Percentiles rank a stretch among this genome's conserved stretches.
phyloP scores from a whole-genome alignment of 352 stramenopile species.

The Ophiocytium majus region DNA sequence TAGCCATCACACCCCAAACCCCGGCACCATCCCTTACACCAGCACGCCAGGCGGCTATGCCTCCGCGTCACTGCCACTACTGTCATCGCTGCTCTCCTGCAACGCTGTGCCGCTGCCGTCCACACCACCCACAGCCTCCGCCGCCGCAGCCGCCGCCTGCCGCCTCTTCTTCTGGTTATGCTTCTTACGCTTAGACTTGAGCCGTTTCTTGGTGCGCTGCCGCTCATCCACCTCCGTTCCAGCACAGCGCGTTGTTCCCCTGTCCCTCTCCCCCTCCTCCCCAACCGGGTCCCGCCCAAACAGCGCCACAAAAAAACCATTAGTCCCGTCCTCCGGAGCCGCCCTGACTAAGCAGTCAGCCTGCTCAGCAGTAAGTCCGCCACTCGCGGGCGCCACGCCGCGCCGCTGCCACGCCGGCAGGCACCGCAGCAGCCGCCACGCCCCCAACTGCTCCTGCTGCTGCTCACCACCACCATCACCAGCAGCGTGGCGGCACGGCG shows the following conservation, averaged over 20 bases:
- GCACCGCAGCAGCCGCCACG: constrained; percentile 71
- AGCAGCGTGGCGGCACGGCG: constrained; percentile 13
- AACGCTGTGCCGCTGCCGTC: no score
- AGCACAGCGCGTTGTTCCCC: background rate
- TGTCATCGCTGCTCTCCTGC: no score
- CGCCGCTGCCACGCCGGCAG: constrained; percentile 74
- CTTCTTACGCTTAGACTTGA: background rate
- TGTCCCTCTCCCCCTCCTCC: background rate
- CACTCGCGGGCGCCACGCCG: constrained; percentile 61
- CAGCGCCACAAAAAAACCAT: constrained; percentile 87
- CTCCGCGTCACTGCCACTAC: background rate
- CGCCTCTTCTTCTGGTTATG: background rate
- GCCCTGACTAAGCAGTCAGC: constrained; percentile 71
- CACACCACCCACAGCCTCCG: background rate
- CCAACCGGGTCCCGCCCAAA: constrained; percentile 66
- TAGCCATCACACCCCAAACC: background rate
- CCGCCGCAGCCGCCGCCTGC: background rate
- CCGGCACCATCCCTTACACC: background rate
- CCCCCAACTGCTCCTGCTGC: constrained; percentile 33
- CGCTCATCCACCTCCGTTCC: background rate
- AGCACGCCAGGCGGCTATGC: background rate
- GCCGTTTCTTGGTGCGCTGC: background rate
- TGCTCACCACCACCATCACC: background rate
- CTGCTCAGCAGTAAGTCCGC: constrained; percentile 65
- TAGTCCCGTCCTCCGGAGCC: constrained; percentile 76